A percentile compares a stretch with the other conserved stretches of the same genome.
Evolutionary conservation across 2,329 filamentous ascomycete genomes (phyloP).

Genomic region (Beauveria medogensis): DNA sequence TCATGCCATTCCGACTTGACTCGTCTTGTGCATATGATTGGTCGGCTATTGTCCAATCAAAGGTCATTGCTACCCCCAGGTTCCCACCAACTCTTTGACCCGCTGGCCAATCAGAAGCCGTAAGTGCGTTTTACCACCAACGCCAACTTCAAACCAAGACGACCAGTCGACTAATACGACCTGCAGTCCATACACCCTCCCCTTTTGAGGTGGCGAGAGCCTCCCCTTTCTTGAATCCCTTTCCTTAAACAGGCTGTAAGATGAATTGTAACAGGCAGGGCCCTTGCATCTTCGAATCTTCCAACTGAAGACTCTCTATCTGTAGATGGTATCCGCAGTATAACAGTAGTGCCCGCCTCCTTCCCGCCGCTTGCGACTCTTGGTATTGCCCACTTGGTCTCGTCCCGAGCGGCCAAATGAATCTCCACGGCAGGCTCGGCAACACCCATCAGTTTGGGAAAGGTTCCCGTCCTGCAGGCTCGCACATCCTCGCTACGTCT

Average conservation of each 20-base stretch:
- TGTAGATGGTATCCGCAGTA: constrained; percentile 7
- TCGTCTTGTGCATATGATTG: not conserved
- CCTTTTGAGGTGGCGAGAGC: not conserved
- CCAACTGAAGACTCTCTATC: not conserved
- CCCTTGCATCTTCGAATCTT: constrained; percentile 4
- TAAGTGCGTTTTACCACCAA: not conserved
- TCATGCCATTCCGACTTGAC: not conserved
- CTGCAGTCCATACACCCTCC: not conserved
- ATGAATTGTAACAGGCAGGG: not conserved
- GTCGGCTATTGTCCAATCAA: not conserved
- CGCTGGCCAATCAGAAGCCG: not conserved
- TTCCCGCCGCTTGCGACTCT: constrained; percentile 7
- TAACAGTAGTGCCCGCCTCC: constrained; percentile 1
- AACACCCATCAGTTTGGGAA: not conserved
- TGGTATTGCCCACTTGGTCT: not conserved
- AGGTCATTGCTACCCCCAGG: not conserved
- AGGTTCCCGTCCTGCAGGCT: not conserved
- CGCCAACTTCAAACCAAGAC: not conserved
- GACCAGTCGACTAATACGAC: constrained; percentile 5
- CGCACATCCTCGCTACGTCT: not conserved
- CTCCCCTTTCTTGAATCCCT: not conserved
- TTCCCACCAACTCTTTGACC: not conserved
- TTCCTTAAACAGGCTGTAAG: constrained; percentile 1
- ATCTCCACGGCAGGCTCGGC: not conserved
- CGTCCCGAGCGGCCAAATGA: not conserved